Conservation (phyloP, 768 basidiomycete genomes). For the Leccinum subtestaceum region DNA sequence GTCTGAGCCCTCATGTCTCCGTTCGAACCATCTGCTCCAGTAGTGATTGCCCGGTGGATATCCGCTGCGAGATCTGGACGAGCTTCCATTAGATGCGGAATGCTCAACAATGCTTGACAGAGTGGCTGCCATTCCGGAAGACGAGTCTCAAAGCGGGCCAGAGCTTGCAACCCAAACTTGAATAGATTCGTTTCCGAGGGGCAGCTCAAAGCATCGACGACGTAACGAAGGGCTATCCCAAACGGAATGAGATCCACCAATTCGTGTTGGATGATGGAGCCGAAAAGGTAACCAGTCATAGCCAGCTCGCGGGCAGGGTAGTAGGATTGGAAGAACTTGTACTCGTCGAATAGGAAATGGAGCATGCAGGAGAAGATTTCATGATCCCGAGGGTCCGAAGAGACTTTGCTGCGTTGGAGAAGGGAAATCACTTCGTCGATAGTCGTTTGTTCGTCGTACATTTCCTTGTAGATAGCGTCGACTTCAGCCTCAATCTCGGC, state of each 20-base stretch:
- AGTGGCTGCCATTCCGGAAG: slow-evolving; percentile 91
- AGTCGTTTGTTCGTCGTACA: slow-evolving; percentile 94
- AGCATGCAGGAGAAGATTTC: slow-evolving; percentile 99
- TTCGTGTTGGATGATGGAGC: slow-evolving; percentile 90
- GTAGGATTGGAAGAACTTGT: slow-evolving; percentile 98
- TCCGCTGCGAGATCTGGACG: slow-evolving; percentile 76
- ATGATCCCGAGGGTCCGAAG: slow-evolving; percentile 80
- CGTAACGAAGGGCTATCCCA: slow-evolving; percentile 94
- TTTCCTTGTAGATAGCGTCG: slow-evolving; percentile 93
- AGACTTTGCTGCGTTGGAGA: slow-evolving; percentile 82
- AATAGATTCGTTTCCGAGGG: slow-evolving; percentile 91
- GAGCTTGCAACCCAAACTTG: slow-evolving; percentile 91
- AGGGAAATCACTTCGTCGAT: slow-evolving; percentile 92
- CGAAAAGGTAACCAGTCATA: slow-evolving; percentile 96
- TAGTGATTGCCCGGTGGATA: slow-evolving; percentile 68
- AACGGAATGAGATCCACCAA: slow-evolving; percentile 93
- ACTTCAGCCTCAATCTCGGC: slow-evolving; percentile 90
- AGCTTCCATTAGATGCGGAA: slow-evolving; percentile 82
- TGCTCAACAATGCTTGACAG: slow-evolving; percentile 83
- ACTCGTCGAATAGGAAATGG: slow-evolving; percentile 99
- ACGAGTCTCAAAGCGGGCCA: slow-evolving; percentile 82
- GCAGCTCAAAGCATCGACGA: slow-evolving; percentile 89
- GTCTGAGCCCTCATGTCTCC: slow-evolving; percentile 40
- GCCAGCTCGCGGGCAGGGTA: slow-evolving; percentile 91
- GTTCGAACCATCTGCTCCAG: slow-evolving; percentile 42